Percentiles rank a stretch among this genome's conserved stretches.
Evolutionary conservation across 768 basidiomycete species (phyloP).

Genomic region (Pholiota microspora): DNA sequence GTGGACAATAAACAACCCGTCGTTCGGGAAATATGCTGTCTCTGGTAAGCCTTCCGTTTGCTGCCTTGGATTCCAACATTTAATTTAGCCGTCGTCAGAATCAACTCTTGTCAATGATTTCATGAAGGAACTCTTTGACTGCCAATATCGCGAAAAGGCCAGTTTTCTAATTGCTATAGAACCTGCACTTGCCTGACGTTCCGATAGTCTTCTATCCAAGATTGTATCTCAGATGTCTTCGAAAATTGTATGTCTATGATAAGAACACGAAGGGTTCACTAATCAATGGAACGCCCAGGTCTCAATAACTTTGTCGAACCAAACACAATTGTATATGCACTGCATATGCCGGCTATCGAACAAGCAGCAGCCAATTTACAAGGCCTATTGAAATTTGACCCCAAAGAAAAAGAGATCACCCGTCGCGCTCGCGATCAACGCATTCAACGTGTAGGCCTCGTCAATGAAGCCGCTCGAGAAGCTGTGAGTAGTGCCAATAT

Average conservation of each 20-base stretch:
- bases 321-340: slow-evolving; percentile 50
- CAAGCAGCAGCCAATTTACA: slow-evolving; percentile 36
- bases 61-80: not conserved
- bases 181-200: not conserved
- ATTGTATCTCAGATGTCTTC: slow-evolving; percentile 59
- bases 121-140: slow-evolving; percentile 59
- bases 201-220: slow-evolving; percentile 71
- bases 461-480: slow-evolving; percentile 39
- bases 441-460: slow-evolving; percentile 36
- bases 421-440: slow-evolving; percentile 42
- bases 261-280: not conserved
- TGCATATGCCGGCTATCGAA: slow-evolving; percentile 43
- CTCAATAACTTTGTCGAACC: slow-evolving; percentile 63
- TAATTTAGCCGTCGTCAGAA: slow-evolving; percentile 37
- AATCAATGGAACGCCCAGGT: slow-evolving; percentile 33
- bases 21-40: slow-evolving; percentile 59
- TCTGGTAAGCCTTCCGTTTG: slow-evolving; percentile 31
- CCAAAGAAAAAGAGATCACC: slow-evolving; percentile 38
- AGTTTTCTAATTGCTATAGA: not conserved
- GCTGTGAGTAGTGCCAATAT: slow-evolving; percentile 37
- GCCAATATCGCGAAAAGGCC: slow-evolving; percentile 86
- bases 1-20: slow-evolving; percentile 68
- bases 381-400: slow-evolving; percentile 26
- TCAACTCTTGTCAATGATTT: slow-evolving; percentile 61
- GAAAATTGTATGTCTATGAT: slow-evolving; percentile 50